Evolutionary conservation across 345 rosid species (phyloP), one percentile per base, ranked within the genome.

Genomic region (Noccaea caerulescens): DNA sequence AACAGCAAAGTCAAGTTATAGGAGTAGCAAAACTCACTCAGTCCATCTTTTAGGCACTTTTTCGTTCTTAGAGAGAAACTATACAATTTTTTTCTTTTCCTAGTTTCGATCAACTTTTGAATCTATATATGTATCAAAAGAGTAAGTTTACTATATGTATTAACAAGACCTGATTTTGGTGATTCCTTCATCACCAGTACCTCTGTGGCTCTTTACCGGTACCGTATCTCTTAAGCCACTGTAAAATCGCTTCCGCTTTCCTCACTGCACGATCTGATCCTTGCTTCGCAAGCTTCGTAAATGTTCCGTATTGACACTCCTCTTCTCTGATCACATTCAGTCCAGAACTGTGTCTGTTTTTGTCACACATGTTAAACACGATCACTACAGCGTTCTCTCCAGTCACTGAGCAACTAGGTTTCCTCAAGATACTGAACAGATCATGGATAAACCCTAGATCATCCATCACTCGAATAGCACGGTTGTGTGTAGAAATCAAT

Each of bases 191-290:
- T 36, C 23, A 20, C 23, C 54, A n/a, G n/a, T n/a, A 47, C 57
- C 76, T 66, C 23, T 72, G 70, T 51, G 66, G 53, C 47, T 16
- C 68, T 58, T 74, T 51, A 64, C 68, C 58, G 10, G 49, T 45
- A 63, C 60, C 75, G 34, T 47, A 70, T 73, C 59, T 65, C 34
- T 68, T 69, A 7, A 78, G 62, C 76, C 61, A 75, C 62, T 80
- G 63, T 7, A 88, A 80, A 23, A 84, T 81, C 51, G 71, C 66
- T 33, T 34, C 60, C 0, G 91, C 87, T 79, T 84, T 88, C 60
- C 91, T 81, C 82, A 73, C 79, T 2, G 84, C 84, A 65, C 94
- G 81, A 30, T 71, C 75, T 45, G 86, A 77, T 44, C 82, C 87
- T 34, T 67, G 68, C 56, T 33, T 45, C 2, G 74, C 76, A 44